Percentiles rank a stretch among this genome's conserved stretches.
Conservation (phyloP, 148 eudicot species). For the Salicornia ramosissima region DNA sequence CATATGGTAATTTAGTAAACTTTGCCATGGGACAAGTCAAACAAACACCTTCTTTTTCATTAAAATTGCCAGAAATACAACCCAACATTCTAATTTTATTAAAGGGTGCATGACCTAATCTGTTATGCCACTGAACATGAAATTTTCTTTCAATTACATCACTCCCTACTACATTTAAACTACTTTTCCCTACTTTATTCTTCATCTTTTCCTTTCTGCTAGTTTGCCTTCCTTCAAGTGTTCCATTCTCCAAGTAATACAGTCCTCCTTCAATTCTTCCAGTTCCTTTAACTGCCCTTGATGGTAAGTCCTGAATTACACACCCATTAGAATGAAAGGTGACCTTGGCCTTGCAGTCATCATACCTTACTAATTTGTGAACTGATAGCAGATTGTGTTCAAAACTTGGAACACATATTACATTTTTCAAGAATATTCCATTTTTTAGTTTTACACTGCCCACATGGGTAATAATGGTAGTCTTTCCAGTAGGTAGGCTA, state of each 20-base stretch:
- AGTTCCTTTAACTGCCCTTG: background rate
- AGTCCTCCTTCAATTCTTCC: background rate
- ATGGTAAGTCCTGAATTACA: too few relatives aligned
- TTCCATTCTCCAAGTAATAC: background rate
- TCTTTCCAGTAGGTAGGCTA: too few relatives aligned
- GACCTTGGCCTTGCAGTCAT: background rate
- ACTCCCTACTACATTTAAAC: too few relatives aligned
- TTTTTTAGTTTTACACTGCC: background rate
- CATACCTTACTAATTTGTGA: background rate
- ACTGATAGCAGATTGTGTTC: background rate
- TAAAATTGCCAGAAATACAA: too few relatives aligned
- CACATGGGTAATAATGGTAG: background rate
- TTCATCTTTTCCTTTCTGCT: background rate
- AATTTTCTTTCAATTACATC: too few relatives aligned
- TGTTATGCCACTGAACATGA: too few relatives aligned
- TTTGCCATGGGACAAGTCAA: background rate
- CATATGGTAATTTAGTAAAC: background rate
- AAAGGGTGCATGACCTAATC: background rate
- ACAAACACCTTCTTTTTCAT: background rate
- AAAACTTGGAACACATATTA: background rate
- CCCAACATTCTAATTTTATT: too few relatives aligned
- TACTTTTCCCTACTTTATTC: too few relatives aligned
- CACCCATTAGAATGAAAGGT: background rate
- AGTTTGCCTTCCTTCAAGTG: background rate
- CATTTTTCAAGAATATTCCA: background rate